Percentiles rank a stretch among this genome's conserved stretches.
Conservation (phyloP, 345 rosid genomes). For the Eucalyptus pumila region DNA sequence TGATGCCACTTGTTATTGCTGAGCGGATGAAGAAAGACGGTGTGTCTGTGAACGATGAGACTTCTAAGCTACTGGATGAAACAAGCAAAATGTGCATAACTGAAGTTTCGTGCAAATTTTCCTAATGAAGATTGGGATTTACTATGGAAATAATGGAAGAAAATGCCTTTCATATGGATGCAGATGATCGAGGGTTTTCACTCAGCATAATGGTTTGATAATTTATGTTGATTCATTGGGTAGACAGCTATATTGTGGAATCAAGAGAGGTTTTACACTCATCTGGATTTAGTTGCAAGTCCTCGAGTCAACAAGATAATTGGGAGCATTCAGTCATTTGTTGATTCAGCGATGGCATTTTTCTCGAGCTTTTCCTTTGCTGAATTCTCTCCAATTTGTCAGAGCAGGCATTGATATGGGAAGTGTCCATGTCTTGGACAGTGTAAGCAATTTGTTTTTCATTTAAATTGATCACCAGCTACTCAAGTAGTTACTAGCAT, state of each 20-base stretch:
- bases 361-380: not conserved
- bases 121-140: not conserved
- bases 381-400: not conserved
- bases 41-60: constrained; percentile 50
- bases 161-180: not conserved
- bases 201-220: not conserved
- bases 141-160: not conserved
- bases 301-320: not conserved
- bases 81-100: constrained; percentile 57
- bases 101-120: constrained; percentile 30
- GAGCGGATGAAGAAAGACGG: constrained; percentile 70
- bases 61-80: constrained; percentile 38
- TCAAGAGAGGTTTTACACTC: not conserved
- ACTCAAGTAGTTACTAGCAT: not conserved
- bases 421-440: not conserved
- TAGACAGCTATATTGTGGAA: not conserved
- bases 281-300: not conserved
- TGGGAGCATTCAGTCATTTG: not conserved
- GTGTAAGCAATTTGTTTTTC: not conserved
- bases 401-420: not conserved
- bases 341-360: not conserved
- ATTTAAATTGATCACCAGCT: not conserved
- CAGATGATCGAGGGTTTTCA: not conserved
- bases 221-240: not conserved
- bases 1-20: constrained; percentile 62